Base-by-base conservation (phyloP, 1,284 basidiomycete species). In the Rhodotorula glutinis region DNA sequence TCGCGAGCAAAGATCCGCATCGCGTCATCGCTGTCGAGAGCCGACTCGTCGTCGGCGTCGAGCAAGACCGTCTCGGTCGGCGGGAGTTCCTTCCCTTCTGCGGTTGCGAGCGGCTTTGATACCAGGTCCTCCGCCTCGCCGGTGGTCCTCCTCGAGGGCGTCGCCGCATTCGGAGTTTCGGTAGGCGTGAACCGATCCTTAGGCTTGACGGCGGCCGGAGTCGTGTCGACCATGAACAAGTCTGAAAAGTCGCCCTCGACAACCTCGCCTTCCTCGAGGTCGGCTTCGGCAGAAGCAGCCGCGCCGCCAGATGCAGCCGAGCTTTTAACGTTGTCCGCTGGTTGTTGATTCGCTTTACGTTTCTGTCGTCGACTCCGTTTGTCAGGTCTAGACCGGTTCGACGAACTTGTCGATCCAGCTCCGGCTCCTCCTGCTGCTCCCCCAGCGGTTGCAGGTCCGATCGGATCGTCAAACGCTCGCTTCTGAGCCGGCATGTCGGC, bases 171-270 rank as follows among this genome's bases (percentile, higher is more conserved):
- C 49, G 11, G 25, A 5, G n/a, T 27, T 16, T 9, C 43, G 14
- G 49, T 30, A 43, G 43, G 29, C 8, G 61, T 59, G 51, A 52
- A 70, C 21, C 33, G 40, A 23, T 60, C 41, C 53, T 68, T 55
- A 8, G 49, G 49, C 33, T 41, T 30, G 13, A 73, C 66, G 16
- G 62, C 69, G 1, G 66, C 56, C 0, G 71, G 71, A 27, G 68
- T 66, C 13, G 66, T 66, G 21, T 73, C 71, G 62, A 71, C 56
- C 56, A 73, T 57, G 53, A 73, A 70, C 11, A 73, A 53, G 57
- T 63, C 66, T 23, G 43, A 47, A 33, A 69, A 69, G 55, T 70
- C 63, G 19, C 69, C 69, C 54, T 71, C 67, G 49, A 69, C 67
- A 46, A 68, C 57, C 52, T 71, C 62, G 25, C 69, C 69, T 25